These are phyloP conservation scores for Boletus tomentosulus DNA, from an alignment of 768 basidiomycete genomes.

Conservation along the genomic window DNA sequence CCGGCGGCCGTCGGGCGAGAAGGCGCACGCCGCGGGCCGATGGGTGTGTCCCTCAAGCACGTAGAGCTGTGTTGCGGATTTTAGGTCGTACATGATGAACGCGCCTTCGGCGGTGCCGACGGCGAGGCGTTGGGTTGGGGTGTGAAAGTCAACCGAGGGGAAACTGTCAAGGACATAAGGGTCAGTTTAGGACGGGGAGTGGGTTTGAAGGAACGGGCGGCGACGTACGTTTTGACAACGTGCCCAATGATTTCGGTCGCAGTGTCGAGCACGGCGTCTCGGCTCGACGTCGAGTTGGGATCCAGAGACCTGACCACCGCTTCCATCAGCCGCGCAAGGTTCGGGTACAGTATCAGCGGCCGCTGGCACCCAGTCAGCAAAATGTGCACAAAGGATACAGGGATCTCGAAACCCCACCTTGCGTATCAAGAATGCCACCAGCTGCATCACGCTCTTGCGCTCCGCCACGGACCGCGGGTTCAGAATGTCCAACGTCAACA, in stretches of 20 bases:
- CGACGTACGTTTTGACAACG: slow-evolving; percentile 80
- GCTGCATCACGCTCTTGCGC: slow-evolving; percentile 84
- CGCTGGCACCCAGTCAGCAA: slow-evolving; percentile 42
- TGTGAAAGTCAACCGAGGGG: slow-evolving; percentile 93
- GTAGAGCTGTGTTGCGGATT: slow-evolving; percentile 91
- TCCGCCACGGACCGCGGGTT: slow-evolving; percentile 71
- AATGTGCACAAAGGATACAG: neutral
- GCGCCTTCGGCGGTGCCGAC: slow-evolving; percentile 95
- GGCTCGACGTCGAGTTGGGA: slow-evolving; percentile 71
- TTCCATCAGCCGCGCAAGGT: slow-evolving; percentile 82
- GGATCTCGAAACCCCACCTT: slow-evolving; percentile 48
- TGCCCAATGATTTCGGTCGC: slow-evolving; percentile 93
- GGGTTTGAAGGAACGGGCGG: neutral
- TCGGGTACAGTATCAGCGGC: slow-evolving; percentile 79
- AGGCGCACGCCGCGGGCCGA: slow-evolving; percentile 77
- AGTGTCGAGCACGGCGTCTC: slow-evolving; percentile 83
- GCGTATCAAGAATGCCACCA: slow-evolving; percentile 89
- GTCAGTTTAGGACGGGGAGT: neutral
- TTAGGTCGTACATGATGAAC: slow-evolving; percentile 93
- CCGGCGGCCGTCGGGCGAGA: slow-evolving; percentile 90
- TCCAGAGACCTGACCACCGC: slow-evolving; percentile 96
- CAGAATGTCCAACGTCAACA: slow-evolving; percentile 84
- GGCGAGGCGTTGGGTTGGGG: slow-evolving; percentile 78
- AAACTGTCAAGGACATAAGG: slow-evolving; percentile 51
- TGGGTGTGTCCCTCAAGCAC: slow-evolving; percentile 91